These are phyloP conservation scores for Neophaeococcomyces aloes DNA, from an alignment of 2,329 filamentous ascomycete species.

Conservation along the genomic window DNA sequence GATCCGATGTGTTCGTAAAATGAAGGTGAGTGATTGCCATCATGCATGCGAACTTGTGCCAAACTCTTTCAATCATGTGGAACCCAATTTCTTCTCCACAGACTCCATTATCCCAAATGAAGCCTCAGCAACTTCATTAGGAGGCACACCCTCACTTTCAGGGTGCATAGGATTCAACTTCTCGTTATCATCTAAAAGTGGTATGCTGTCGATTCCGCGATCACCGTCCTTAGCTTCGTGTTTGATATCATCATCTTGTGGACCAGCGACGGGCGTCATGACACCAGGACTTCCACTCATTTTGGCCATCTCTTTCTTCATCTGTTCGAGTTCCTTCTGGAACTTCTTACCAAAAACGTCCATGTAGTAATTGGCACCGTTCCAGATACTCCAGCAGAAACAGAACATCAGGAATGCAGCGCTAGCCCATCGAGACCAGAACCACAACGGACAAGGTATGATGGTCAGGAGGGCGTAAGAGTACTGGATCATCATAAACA, in stretches of 20 bases:
- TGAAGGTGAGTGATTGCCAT: too few species aligned
- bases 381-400: constrained; percentile 94
- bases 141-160: neutral
- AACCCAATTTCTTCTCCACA: neutral
- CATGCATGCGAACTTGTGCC: neutral
- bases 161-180: neutral
- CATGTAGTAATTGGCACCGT: constrained; percentile 95
- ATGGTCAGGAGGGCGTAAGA: constrained; percentile 82
- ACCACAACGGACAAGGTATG: constrained; percentile 90
- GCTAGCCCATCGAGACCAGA: constrained; percentile 74
- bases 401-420: constrained; percentile 65
- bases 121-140: neutral
- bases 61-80: neutral
- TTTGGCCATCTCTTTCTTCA: constrained; percentile 79
- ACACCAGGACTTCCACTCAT: constrained; percentile 56
- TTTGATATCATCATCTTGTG: constrained; percentile 1
- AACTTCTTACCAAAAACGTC: constrained; percentile 95
- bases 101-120: neutral
- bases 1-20: too few species aligned
- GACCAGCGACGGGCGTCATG: constrained; percentile 2
- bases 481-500: constrained; percentile 97
- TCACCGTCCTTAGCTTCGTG: too few species aligned
- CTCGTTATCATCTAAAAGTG: constrained; percentile 16
- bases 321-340: constrained; percentile 84
- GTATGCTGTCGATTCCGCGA: constrained; percentile 15